Conservation (phyloP, 2,329 filamentous ascomycete species). For the Colletotrichum sublineola region DNA sequence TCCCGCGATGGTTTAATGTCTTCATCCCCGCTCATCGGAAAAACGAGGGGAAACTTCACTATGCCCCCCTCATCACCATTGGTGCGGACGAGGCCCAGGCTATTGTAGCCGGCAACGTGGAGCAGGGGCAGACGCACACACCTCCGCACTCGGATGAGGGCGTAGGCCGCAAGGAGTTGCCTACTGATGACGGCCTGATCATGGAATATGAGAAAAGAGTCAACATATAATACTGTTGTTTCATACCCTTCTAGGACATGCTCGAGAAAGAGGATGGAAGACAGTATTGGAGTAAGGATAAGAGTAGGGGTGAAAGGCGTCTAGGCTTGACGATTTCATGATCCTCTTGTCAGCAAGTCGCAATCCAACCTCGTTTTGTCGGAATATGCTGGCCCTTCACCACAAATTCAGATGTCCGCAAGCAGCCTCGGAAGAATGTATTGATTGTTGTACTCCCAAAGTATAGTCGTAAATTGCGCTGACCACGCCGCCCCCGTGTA, state of each 20-base stretch:
- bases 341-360: too few species aligned
- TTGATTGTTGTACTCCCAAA: constrained; percentile 53
- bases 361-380: too few species aligned
- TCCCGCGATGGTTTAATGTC: constrained; percentile 67
- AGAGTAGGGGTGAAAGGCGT: too few species aligned
- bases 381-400: too few species aligned
- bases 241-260: too few species aligned
- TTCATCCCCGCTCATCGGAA: constrained; percentile 63
- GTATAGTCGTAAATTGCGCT: constrained; percentile 49
- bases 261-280: too few species aligned
- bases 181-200: constrained; percentile 15
- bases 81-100: constrained; percentile 41
- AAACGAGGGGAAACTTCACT: constrained; percentile 57
- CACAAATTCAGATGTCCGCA: constrained; percentile 2
- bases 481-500: constrained; percentile 54
- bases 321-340: too few species aligned
- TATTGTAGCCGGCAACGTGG: constrained; percentile 24
- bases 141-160: constrained; percentile 7
- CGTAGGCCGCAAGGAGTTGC: constrained; percentile 13
- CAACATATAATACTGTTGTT: not conserved
- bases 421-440: constrained; percentile 48
- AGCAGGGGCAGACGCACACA: constrained; percentile 17
- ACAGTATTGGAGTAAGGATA: too few species aligned
- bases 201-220: constrained; percentile 11
- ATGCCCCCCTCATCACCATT: constrained; percentile 41